Evolutionary conservation across 2,329 filamentous ascomycete species (phyloP), one percentile per base, ranked within the genome.

Genomic region (Clonostachys byssicola): DNA sequence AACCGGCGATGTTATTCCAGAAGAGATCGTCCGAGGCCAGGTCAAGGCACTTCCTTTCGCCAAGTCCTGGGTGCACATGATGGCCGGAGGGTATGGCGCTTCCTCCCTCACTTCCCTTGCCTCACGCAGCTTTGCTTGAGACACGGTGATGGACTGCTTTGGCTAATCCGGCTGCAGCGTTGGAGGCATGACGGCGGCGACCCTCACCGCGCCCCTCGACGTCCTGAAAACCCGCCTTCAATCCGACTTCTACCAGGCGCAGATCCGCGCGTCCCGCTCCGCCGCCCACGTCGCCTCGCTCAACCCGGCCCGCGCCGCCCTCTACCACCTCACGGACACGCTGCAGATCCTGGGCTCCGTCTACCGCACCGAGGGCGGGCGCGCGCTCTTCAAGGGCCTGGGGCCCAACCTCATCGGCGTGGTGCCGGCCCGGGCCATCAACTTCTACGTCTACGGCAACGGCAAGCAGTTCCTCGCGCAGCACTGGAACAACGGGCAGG

Each of bases 381-480:
- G 90, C 45, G 92, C 90, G 12, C 76, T 97, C 5, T 97, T 96
- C 77, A 95, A 95, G 64, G 92, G 92, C 18, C 77, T 97, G 5
- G 92, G 91, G 0, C 92, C 92, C 1, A 96, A 95, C 65, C 75
- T 96, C 8, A 77, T 94, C 8, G 92, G 92, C 48, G 91, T 96
- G 3, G 87, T 96, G 9, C 92, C 92, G 2, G 92, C 92, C 16
- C 79, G 91, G 51, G 86, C 88, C 45, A 96, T 96, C 68, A 95
- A 95, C 66, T 97, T 97, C 66, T 96, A 86, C 70, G 85, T 89
- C 13, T 96, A 96, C 63, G 90, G 90, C 44, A 97, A 95, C 62
- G 87, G 90, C 54, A 97, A 97, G 71, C 78, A 86, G 34, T 71
- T 95, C 43, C 84, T 95, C 50, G 85, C 86, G 23, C 78, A 89